Base-by-base conservation (phyloP, 345 rosid genomes). In the Noccaea caerulescens region DNA sequence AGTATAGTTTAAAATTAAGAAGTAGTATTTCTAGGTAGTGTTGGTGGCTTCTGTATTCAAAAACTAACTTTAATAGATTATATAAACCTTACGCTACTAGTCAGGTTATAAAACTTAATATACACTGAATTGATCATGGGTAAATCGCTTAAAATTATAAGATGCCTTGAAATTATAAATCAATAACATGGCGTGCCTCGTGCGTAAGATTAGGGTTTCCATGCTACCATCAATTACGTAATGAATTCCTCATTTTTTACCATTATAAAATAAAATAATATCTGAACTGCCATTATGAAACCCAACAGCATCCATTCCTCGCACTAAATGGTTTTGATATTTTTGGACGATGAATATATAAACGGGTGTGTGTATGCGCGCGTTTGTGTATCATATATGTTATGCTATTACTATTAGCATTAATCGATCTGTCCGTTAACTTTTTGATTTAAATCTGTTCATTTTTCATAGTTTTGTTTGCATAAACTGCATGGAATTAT, bases 141-240 rank as follows among this genome's bases (percentile, higher is more conserved):
- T 42, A 64, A 5, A 64, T 56, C 11, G 2, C 6, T 57, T 18
- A 1, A 39, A 66, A 49, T 50, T 58, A 42, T 50, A 9, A 25
- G 14, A 12, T 45, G 63, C 34, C 50, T 68, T 75, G 79, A 44
- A 37, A 62, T 43, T 68, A 61, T 4, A 75, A 60, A 75, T 20
- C 6, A 39, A 33, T 75, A 75, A 68, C 79, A 76, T 69, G 79
- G 79, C 66, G 75, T 45, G 10, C 74, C 75, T 62, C 75, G 75
- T 76, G 79, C 60, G 46, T 38, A 46, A 25, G 46, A 69, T 56
- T 76, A 69, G 79, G 79, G 71, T 33, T 76, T 76, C 79, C 79
- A 76, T 76, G 75, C 79, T 76, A 68, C 66, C 75, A 69, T 76
- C 47, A 76, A 69, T 33, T 30, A 69, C 65, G 75, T 76, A 63